Base-by-base conservation (phyloP, 1,284 basidiomycete genomes). In the Lignosus rhinocerotis region DNA sequence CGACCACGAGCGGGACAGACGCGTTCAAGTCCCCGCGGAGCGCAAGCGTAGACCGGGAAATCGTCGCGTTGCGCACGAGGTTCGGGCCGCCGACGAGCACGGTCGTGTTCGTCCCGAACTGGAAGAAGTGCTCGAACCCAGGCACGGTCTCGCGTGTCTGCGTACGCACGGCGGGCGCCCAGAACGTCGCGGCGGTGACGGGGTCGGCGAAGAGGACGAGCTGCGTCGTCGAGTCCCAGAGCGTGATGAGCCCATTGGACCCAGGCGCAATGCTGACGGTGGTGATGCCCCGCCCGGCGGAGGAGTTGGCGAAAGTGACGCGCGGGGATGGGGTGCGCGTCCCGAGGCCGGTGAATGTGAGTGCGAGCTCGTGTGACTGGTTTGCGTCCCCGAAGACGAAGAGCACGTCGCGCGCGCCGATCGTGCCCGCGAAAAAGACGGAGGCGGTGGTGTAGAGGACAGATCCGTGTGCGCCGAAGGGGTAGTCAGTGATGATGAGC, bases 391-490 rank as follows among this genome's bases (percentile, higher is more conserved):
- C 88, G 66, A 86, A 84, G 12, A 92, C 73, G 74, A 90, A 85
- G 9, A 92, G 73, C 19, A 92, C 77, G 66, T 92, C 88, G 34
- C 88, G 80, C 3, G 69, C 74, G 42, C 84, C 88, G 56, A 92
- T 90, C n/a, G 69, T 75, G 14, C 88, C 86, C 0, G 90, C 84
- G 66, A 83, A 92, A 67, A 85, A 72, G 33, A 92, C 75, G 53
- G 82, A 79, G 0, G 89, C 87, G 8, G 90, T 90, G n/a, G 88
- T 87, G 69, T 85, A 90, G 7, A 80, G 69, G 2, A 86, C 67
- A 48, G 73, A 76, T 10, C 85, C 83, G 9, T 69, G 75, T 3
- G 31, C 52, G 14, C 89, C 88, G 67, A 87, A 89, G 6, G 77
- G 72, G 67, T 88, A 90, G 70, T 90, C 83, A 0, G 85, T 85